phyloP scores from a whole-genome alignment of 257 asterid genomes.

The Lavandula angustifolia region DNA sequence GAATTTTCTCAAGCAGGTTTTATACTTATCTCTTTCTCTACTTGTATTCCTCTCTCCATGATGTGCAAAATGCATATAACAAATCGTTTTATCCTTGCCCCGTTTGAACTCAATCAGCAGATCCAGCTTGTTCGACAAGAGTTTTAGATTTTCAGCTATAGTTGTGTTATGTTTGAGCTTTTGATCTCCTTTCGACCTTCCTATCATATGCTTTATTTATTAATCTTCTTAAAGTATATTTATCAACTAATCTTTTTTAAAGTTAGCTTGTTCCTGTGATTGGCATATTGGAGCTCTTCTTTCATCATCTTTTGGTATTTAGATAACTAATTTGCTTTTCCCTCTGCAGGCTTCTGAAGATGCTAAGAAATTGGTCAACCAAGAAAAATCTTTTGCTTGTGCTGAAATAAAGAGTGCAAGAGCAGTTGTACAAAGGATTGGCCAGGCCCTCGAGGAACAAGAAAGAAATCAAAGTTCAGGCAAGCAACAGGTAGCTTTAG shows the following conservation, averaged over 20 bases:
- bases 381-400: constrained; percentile 98
- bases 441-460: constrained; percentile 94
- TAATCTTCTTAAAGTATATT: too few relatives aligned
- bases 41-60: background rate
- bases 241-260: too few relatives aligned
- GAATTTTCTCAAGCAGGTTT: constrained; percentile 93
- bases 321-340: background rate
- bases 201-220: too few relatives aligned
- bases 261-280: background rate
- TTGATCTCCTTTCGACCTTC: background rate
- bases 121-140: too few relatives aligned
- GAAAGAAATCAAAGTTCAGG: constrained; percentile 73
- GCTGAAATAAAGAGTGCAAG: constrained; percentile 98
- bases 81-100: background rate
- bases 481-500: constrained; percentile 52
- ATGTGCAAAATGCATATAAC: background rate
- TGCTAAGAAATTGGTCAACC: constrained; percentile 92
- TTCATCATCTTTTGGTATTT: background rate
- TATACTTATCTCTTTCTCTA: constrained; percentile 4
- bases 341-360: constrained; percentile 87
- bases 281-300: background rate
- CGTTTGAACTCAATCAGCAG: background rate
- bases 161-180: background rate
- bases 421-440: constrained; percentile 92
- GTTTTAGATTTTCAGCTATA: background rate